Percentiles rank a stretch among this genome's conserved stretches.
These are phyloP conservation scores for Trichoderma sp. DNA, from an alignment of 2,329 filamentous ascomycete species.

Conservation along the genomic window DNA sequence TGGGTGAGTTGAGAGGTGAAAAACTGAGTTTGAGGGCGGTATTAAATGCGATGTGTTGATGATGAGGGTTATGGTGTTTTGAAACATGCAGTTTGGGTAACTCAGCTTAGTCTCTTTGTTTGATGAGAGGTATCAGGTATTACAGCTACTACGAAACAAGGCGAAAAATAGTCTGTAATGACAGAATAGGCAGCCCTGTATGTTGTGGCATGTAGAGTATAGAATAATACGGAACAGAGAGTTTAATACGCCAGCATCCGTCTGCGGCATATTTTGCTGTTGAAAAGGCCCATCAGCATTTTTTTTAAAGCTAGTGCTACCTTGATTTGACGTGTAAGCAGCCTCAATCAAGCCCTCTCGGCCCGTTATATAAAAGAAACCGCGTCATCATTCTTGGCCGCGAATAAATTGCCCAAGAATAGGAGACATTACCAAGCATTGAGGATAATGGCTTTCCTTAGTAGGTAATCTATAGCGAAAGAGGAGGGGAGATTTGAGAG, in stretches of 20 bases:
- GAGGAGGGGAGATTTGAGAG: neutral
- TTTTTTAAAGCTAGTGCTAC: neutral
- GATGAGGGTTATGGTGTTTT: neutral
- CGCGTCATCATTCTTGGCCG: slow-evolving; percentile 5
- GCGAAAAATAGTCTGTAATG: neutral
- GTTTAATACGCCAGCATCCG: neutral
- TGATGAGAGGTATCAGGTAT: neutral
- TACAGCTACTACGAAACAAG: neutral
- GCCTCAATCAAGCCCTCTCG: neutral
- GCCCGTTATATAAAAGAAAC: slow-evolving; percentile 2
- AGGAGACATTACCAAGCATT: neutral
- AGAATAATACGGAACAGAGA: neutral
- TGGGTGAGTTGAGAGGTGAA: neutral
- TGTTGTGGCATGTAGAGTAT: neutral
- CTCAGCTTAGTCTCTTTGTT: neutral
- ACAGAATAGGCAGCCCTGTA: neutral
- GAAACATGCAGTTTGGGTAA: neutral
- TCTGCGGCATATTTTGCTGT: neutral
- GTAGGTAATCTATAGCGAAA: neutral
- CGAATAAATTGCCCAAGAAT: neutral
- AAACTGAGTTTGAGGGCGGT: neutral
- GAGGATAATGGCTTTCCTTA: neutral
- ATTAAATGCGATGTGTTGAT: neutral
- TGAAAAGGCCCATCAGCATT: neutral
- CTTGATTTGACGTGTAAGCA: neutral